Evolutionary conservation across 2,329 filamentous ascomycete genomes (phyloP), one percentile per base, ranked within the genome.

Genomic region (Coniosporium tulheliwenetii): DNA sequence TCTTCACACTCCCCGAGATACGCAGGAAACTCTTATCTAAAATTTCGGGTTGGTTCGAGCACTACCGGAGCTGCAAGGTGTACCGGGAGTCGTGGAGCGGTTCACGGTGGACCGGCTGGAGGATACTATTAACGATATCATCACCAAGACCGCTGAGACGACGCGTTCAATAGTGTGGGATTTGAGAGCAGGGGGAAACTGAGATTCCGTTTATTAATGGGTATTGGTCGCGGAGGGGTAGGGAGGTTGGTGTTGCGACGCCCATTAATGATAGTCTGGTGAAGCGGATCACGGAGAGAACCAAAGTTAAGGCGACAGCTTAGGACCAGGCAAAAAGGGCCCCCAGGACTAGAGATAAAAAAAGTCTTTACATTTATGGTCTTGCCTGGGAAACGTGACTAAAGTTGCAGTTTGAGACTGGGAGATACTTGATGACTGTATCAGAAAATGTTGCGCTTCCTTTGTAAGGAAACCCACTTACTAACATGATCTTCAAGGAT

Each of bases 171-270:
- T 93, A 76, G 63, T 83, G 5, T 68, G 71, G 40, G 75, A 80
- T 50, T 65, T 87, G 10, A 62, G 73, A 9, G 57, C 61, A 1
- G 80, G 82, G 54, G 45, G 61, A 67, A 43, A 85, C 84, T 0
- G 85, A 94, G 51, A 73, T 95, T 34, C 75, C 86, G 36, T 93
- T 80, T 52, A 73, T 89, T 48, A 95, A 93, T 56, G 89, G 87
- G 1, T 98, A 89, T 62, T 81, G 98, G 44, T 69, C 93, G 30
- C 70, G 66, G 39, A 72, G 80, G 34, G 91, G 82, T 0, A 70
- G 74, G 50, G 73, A 83, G 54, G 52, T 87, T 44, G 83, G 84
- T 1, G 65, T 94, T n/a, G 66, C 73, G 39, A 78, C 77, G 51
- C 73, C 76, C 9, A 66, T 79, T 45, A 91, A 93, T 54, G 77